Evolutionary conservation across 2,329 filamentous ascomycete genomes (phyloP).

Genomic region (Talaromyces sp.): DNA sequence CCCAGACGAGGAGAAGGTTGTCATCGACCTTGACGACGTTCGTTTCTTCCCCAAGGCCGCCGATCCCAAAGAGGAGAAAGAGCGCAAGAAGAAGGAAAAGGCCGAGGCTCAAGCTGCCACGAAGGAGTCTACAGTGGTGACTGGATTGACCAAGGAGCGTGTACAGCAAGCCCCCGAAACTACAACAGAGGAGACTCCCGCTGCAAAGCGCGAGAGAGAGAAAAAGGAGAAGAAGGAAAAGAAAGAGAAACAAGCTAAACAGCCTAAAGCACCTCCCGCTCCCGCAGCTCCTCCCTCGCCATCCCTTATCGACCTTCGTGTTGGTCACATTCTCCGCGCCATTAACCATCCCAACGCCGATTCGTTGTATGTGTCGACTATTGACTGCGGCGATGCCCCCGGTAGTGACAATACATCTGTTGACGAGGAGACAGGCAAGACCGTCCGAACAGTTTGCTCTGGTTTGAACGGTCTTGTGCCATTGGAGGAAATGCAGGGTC

Average conservation of each 20-base stretch:
- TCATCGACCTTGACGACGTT: conserved; percentile 74
- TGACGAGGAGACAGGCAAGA: conserved; percentile 80
- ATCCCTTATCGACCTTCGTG: conserved; percentile 84
- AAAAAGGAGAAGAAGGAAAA: conserved; percentile 58
- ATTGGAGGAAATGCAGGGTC: conserved; percentile 91
- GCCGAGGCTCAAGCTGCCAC: conserved; percentile 41
- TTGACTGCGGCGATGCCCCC: conserved; percentile 84
- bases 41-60: conserved; percentile 84
- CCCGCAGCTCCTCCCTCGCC: conserved; percentile 76
- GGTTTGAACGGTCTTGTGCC: conserved; percentile 91
- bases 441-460: conserved; percentile 93
- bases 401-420: conserved; percentile 78
- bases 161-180: conserved; percentile 47
- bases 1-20: conserved; percentile 69
- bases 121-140: conserved; percentile 28
- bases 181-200: conserved; percentile 25
- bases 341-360: conserved; percentile 95
- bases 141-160: conserved; percentile 47
- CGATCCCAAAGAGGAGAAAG: conserved; percentile 92
- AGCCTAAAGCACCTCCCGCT: conserved; percentile 67
- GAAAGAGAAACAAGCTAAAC: conserved; percentile 91
- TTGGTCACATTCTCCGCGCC: conserved; percentile 95
- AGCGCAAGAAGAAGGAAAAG: conserved; percentile 95
- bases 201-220: conserved; percentile 28
- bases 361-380: conserved; percentile 90